Evolutionary conservation across 1,284 basidiomycete genomes (phyloP), one percentile per base, ranked within the genome.

Genomic region (Apiotrichum domesticum): DNA sequence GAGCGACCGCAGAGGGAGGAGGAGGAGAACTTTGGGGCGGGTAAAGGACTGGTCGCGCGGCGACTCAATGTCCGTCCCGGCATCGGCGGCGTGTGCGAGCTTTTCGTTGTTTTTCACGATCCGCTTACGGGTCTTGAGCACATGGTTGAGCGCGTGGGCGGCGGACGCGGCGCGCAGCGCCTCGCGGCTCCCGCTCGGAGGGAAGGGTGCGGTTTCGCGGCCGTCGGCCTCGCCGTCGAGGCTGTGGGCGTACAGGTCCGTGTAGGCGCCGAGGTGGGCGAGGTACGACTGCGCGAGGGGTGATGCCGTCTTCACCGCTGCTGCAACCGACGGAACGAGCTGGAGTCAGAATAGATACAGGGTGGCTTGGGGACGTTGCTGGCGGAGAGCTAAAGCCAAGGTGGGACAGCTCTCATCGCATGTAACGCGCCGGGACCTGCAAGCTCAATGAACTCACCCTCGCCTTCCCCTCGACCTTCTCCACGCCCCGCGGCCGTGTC

Each of bases 31-130:
- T 43, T 95, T 95, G 21, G 96, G 95, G 7, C 96, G 87, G 1
- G 94, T 97, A 77, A 98, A 98, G 29, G 95, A 94, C 81, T 98
- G 95, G 72, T 98, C 95, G 74, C 91, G 88, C 6, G 90, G 83
- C 46, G 70, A 60, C 61, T 90, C 87, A 70, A 85, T 83, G 21
- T 66, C 63, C 11, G 45, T 44, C 34, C 52, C 59, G 55, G 60
- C 57, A 10, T 56, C 61, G 1, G 80, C 73, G 4, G 84, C 83
- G 62, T 85, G 83, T 0, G 87, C 82, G 11, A 98, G 81, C 47
- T 86, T 85, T 65, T 97, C 92, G 70, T 97, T 98, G 75, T 95
- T 96, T 72, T 94, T 94, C 14, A 97, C 80, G n/a, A 98, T 83
- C 7, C 85, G 82, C 11, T 87, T 84, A n/a, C 95, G 87, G 63